Conservation (phyloP, 805 yeast species). For the Wickerhamomyces canadensis region DNA sequence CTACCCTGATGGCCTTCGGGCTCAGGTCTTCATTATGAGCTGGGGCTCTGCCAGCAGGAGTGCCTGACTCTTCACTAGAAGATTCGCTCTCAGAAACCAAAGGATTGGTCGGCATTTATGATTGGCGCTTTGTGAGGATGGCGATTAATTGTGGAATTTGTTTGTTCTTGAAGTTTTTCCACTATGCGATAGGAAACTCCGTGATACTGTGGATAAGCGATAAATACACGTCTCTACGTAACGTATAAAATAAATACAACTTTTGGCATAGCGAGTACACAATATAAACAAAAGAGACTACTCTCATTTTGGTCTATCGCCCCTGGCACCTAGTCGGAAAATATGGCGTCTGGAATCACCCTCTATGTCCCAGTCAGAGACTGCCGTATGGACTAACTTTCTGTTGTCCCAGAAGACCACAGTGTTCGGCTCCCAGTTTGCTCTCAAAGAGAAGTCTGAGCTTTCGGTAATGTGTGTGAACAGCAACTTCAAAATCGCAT, state of each 20-base stretch:
- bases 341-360: constrained; percentile 9
- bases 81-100: constrained; percentile 22
- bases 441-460: constrained; percentile 23
- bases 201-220: no score
- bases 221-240: no score
- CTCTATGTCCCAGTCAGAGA: constrained; percentile 40
- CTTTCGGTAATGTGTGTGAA: constrained; percentile 42
- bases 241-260: no score
- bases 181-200: no score
- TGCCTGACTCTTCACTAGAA: constrained; percentile 12
- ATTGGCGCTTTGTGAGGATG: not conserved
- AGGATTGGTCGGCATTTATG: constrained; percentile 9
- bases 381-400: constrained; percentile 43
- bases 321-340: constrained; percentile 10
- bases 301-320: constrained; percentile 6
- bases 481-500: constrained; percentile 40
- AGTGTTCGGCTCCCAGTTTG: constrained; percentile 17
- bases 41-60: no score
- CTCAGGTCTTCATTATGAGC: no score
- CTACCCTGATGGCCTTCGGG: no score
- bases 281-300: no score
- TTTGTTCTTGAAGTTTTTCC: no score
- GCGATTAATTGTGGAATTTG: no score
- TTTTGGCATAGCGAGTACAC: no score
- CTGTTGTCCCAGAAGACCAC: constrained; percentile 24